These are phyloP conservation scores for Boletus rufocinnamomeus DNA, from an alignment of 768 basidiomycete genomes.

Conservation along the genomic window DNA sequence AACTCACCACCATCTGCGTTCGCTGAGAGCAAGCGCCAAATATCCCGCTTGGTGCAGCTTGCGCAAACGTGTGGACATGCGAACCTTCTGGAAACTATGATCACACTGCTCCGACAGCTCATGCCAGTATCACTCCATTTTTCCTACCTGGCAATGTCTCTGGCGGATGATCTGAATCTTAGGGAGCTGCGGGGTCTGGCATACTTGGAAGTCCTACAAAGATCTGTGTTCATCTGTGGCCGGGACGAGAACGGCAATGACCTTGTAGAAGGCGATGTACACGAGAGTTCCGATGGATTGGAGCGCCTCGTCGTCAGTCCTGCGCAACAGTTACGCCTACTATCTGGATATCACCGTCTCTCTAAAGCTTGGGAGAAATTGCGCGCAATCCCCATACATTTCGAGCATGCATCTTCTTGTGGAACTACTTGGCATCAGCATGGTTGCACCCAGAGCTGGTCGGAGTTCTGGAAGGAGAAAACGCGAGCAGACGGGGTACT, in stretches of 20 bases:
- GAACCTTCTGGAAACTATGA: constrained; percentile 59
- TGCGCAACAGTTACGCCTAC: constrained; percentile 62
- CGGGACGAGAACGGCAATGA: constrained; percentile 15
- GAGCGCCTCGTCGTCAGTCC: constrained; percentile 55
- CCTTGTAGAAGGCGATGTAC: constrained; percentile 34
- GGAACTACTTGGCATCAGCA: constrained; percentile 73
- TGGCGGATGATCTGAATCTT: constrained; percentile 70
- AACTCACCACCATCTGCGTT: constrained; percentile 37
- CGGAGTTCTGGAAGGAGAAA: constrained; percentile 81
- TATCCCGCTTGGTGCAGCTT: constrained; percentile 62
- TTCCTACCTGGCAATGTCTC: constrained; percentile 70
- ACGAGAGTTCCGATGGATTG: constrained; percentile 38
- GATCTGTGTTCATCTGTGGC: constrained; percentile 39
- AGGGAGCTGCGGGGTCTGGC: constrained; percentile 60
- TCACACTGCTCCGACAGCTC: constrained; percentile 56
- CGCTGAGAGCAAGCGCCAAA: constrained; percentile 45
- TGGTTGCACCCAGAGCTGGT: constrained; percentile 70
- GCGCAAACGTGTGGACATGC: constrained; percentile 69
- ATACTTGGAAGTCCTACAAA: constrained; percentile 76
- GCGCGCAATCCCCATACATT: constrained; percentile 55
- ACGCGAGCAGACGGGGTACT: constrained; percentile 62
- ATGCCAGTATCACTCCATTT: constrained; percentile 65
- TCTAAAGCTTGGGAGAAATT: constrained; percentile 66
- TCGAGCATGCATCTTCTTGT: constrained; percentile 65
- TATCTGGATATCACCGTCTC: constrained; percentile 71